Base-by-base conservation (phyloP, 108 stramenopile genomes). In the Skeletonema potamos region DNA sequence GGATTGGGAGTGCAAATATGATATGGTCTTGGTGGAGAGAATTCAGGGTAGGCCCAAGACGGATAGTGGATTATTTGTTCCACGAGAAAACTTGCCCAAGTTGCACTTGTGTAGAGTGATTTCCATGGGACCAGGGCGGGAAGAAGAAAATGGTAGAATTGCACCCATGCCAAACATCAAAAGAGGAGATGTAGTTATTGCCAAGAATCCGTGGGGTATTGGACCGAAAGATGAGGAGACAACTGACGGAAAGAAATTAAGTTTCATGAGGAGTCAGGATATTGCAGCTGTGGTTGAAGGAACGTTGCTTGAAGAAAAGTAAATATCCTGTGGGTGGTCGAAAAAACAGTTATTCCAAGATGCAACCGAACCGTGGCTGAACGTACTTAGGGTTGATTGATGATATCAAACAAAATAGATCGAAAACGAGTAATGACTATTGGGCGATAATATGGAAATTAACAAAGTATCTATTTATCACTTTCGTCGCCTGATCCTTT, bases 151-250 rank as follows among this genome's bases (percentile, higher is more conserved):
- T 73, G 92, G 92, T 18, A 58, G 57, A 30, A 76, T 93, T 61
- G 84, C 88, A 58, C 85, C 90, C 9, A 87, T 93, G 87, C 85
- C 89, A 36, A 63, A 86, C 57, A 77, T 95, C n/a, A 62, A 90
- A 81, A 76, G 81, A 0, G 94, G 94, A 10, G 91, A 90, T 74
- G 46, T 90, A 6, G 84, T 96, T 0, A 80, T 93, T 68, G 89
- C 90, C 18, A 96, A 96, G 66, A 87, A 96, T 83, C 94, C 94
- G 20, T 96, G 94, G 94, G 94, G 94, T 32, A 96, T 96, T 51
- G 94, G 94, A 48, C 94, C 94, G 34, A 96, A 92, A 55, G 94
- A 96, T 68, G 94, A 96, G 68, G 92, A 93, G 65, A 83, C 89
- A 27, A 57, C 85, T 26, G 89, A 90, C 82, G 94, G 94, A n/a